Evolutionary conservation across 2,329 filamentous ascomycete species (phyloP).

Genomic region (Lachnellula cervina): DNA sequence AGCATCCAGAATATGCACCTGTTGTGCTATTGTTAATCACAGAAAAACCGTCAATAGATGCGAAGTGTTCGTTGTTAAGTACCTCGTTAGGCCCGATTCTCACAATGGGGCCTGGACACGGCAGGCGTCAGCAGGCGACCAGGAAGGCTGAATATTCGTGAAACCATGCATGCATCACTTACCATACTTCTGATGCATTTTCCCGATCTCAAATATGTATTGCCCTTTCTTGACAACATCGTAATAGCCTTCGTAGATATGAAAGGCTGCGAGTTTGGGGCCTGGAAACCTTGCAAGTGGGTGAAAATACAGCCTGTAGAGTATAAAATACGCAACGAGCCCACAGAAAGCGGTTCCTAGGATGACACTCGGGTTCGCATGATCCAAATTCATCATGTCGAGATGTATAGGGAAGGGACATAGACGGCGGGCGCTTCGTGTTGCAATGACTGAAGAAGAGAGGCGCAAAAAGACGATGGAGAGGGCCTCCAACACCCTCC

Average conservation of each 20-base stretch:
- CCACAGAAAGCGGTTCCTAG: not conserved
- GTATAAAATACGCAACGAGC: not conserved
- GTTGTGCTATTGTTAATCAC: not conserved
- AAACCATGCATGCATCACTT: not conserved
- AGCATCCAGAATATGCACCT: slow-evolving; percentile 23
- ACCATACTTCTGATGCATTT: slow-evolving; percentile 16
- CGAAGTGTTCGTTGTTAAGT: not conserved
- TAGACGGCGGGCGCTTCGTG: not conserved
- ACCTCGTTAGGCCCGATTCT: slow-evolving; percentile 27
- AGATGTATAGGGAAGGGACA: too few species aligned
- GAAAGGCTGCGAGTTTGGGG: slow-evolving; percentile 14
- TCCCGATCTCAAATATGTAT: slow-evolving; percentile 8
- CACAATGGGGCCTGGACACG: slow-evolving; percentile 21
- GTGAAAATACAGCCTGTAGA: slow-evolving; percentile 11
- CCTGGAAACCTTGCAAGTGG: slow-evolving; percentile 15
- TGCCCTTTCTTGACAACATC: slow-evolving; percentile 5
- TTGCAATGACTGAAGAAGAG: not conserved
- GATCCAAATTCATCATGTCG: not conserved
- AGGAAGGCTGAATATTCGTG: too few species aligned
- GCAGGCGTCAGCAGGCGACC: not conserved
- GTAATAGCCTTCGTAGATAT: slow-evolving; percentile 14
- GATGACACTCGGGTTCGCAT: not conserved
- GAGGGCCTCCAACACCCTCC: not conserved
- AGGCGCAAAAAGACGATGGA: not conserved
- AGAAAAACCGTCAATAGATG: not conserved